Evolutionary conservation across 2,329 filamentous ascomycete genomes (phyloP).

Genomic region (Mycogone perniciosa): DNA sequence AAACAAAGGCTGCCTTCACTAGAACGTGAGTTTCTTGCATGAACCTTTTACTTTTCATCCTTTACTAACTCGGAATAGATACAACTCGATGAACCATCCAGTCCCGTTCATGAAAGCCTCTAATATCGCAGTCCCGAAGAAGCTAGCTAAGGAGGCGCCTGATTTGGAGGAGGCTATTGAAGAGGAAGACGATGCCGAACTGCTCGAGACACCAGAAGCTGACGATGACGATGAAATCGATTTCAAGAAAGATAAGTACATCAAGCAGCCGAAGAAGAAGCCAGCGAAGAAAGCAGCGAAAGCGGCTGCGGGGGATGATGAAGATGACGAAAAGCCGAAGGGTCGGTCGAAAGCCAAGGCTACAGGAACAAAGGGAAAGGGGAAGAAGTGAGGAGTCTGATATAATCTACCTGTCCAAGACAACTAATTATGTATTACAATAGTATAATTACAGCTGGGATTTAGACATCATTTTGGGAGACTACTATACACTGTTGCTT

Average conservation of each 20-base stretch:
- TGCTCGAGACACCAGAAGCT: conserved; percentile 49
- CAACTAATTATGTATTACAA: background rate
- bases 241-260: conserved; percentile 91
- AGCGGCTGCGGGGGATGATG: conserved; percentile 44
- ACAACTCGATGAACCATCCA: conserved; percentile 81
- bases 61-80: conserved; percentile 42
- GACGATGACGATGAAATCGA: conserved; percentile 75
- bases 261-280: conserved; percentile 79
- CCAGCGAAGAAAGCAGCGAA: conserved; percentile 31
- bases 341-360: conserved; percentile 36
- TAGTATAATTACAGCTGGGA: background rate
- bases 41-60: background rate
- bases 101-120: conserved; percentile 95
- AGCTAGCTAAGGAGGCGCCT: conserved; percentile 66
- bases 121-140: conserved; percentile 66
- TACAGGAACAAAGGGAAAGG: conserved; percentile 39
- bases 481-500: background rate
- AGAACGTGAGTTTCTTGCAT: conserved; percentile 57
- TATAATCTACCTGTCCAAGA: background rate
- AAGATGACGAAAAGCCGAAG: conserved; percentile 49
- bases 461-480: background rate
- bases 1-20: conserved; percentile 86
- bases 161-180: conserved; percentile 96
- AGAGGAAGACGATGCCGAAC: conserved; percentile 73
- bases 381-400: conserved; percentile 31